Conservation (phyloP, 2,329 filamentous ascomycete species). For the Microcyclospora pomicola region DNA sequence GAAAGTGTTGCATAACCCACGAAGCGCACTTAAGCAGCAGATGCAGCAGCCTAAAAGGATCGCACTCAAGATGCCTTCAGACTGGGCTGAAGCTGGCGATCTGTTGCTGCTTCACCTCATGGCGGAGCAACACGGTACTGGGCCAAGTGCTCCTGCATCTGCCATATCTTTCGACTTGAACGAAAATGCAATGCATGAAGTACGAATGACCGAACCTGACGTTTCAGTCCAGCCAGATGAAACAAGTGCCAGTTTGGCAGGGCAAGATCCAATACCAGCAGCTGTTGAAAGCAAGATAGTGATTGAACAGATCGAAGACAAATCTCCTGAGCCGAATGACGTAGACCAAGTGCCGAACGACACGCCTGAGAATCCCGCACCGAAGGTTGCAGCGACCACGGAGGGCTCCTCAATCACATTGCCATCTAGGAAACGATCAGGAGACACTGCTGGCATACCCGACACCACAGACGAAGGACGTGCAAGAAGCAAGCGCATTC, state of each 20-base stretch:
- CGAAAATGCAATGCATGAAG: not conserved
- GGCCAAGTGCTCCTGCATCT: slow-evolving; percentile 7
- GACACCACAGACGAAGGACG: slow-evolving; percentile 44
- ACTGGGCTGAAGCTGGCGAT: slow-evolving; percentile 23
- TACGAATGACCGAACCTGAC: slow-evolving; percentile 3
- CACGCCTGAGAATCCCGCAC: slow-evolving; percentile 6
- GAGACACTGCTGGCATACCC: slow-evolving; percentile 44
- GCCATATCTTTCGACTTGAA: slow-evolving; percentile 17
- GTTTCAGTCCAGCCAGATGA: not conserved
- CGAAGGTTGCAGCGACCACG: not conserved
- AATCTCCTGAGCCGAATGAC: slow-evolving; percentile 16
- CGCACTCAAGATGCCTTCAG: slow-evolving; percentile 13
- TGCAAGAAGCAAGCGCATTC: slow-evolving; percentile 45
- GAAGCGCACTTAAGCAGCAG: not conserved
- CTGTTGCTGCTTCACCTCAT: slow-evolving; percentile 15
- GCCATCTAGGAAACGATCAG: slow-evolving; percentile 44
- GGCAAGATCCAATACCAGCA: not conserved
- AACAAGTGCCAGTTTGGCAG: too few species aligned
- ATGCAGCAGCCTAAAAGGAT: slow-evolving; percentile 7
- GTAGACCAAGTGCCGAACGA: too few species aligned
- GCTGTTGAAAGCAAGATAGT: slow-evolving; percentile 6
- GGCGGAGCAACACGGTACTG: slow-evolving; percentile 15
- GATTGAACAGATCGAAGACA: slow-evolving; percentile 17
- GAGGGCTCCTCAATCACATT: slow-evolving; percentile 18
- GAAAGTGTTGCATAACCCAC: slow-evolving; percentile 3